A percentile compares a stretch with the other conserved stretches of the same genome.
Evolutionary conservation across 2,329 filamentous ascomycete species (phyloP).

Genomic region (Immersiporthe knoxdaviesiana): DNA sequence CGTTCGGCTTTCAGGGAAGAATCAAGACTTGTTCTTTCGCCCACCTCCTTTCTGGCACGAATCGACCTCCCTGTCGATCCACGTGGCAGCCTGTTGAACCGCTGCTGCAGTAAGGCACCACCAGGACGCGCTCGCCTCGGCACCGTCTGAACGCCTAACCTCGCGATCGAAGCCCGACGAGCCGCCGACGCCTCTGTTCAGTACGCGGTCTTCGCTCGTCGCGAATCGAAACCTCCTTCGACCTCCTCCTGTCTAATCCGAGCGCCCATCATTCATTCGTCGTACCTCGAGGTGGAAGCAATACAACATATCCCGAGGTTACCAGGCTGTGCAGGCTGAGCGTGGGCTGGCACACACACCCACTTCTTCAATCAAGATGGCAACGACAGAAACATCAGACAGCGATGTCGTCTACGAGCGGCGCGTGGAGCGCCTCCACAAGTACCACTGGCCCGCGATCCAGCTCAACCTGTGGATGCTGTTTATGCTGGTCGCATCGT

Average conservation of each 20-base stretch:
- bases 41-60: neutral
- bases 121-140: neutral
- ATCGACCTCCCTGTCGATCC: neutral
- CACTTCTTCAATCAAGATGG: neutral
- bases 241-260: neutral
- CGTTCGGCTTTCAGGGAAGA: neutral
- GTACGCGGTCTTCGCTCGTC: neutral
- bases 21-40: neutral
- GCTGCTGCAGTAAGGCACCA: neutral
- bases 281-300: neutral
- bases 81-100: neutral
- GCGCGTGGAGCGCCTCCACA: constrained; percentile 52
- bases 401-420: constrained; percentile 48
- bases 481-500: constrained; percentile 63
- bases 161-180: neutral
- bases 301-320: neutral
- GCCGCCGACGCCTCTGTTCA: neutral
- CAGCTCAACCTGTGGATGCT: constrained; percentile 71
- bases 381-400: constrained; percentile 39
- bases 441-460: constrained; percentile 70
- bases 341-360: neutral
- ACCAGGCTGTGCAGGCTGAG: neutral
- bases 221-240: neutral
- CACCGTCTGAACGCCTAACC: neutral
- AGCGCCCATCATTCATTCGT: neutral